phyloP scores from a whole-genome alignment of 1,284 basidiomycete species.

The Cryptococcus sp. region DNA sequence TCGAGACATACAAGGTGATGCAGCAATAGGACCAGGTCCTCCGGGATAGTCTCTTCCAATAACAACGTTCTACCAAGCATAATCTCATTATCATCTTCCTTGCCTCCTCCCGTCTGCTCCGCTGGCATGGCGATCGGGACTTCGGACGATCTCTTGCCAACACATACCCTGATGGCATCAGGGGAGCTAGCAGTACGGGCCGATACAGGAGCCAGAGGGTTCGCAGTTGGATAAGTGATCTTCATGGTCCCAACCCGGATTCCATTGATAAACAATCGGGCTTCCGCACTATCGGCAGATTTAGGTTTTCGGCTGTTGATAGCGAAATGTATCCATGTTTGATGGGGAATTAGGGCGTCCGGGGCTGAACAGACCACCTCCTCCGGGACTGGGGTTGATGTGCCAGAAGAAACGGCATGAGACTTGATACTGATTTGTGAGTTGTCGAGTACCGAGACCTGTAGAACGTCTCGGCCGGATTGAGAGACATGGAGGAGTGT shows the following conservation, averaged over 20 bases:
- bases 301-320: slow-evolving; percentile 35
- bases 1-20: slow-evolving; percentile 38
- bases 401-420: slow-evolving; percentile 3
- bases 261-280: slow-evolving; percentile 40
- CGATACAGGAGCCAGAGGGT: slow-evolving; percentile 4
- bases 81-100: slow-evolving; percentile 44
- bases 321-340: slow-evolving; percentile 44
- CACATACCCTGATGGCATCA: slow-evolving; percentile 20
- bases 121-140: neutral
- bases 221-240: slow-evolving; percentile 30
- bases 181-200: slow-evolving; percentile 8
- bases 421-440: slow-evolving; percentile 41
- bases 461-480: slow-evolving; percentile 30
- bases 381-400: slow-evolving; percentile 7
- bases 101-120: slow-evolving; percentile 13
- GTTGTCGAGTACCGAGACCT: slow-evolving; percentile 43
- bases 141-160: slow-evolving; percentile 9
- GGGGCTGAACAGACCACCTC: slow-evolving; percentile 40
- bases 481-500: slow-evolving; percentile 41
- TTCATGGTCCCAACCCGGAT: slow-evolving; percentile 36
- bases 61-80: slow-evolving; percentile 38
- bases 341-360: slow-evolving; percentile 44
- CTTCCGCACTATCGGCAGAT: slow-evolving; percentile 26
- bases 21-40: slow-evolving; percentile 44
- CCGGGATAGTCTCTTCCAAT: slow-evolving; percentile 42